Evolutionary conservation across 352 stramenopile species (phyloP).

Genomic region (Phytophthora pinifolia): DNA sequence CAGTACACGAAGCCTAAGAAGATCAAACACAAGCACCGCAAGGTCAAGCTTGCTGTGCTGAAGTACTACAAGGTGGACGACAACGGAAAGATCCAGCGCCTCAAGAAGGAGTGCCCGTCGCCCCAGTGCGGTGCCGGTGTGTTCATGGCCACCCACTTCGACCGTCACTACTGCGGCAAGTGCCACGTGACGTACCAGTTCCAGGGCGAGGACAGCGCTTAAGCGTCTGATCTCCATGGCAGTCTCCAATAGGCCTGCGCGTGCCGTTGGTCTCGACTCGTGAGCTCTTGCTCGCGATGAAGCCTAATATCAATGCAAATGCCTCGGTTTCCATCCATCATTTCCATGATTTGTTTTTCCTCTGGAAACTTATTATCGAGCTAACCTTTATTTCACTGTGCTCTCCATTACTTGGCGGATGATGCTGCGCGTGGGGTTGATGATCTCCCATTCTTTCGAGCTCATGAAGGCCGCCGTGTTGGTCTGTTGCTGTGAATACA

Average conservation of each 20-base stretch:
- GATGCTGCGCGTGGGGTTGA: conserved; percentile 53
- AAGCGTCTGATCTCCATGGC: conserved; percentile 29
- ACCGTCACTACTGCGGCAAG: conserved; percentile 99
- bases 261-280: conserved; percentile 10
- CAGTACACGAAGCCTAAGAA: conserved; percentile 99
- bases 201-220: conserved; percentile 73
- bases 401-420: conserved; percentile 55
- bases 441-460: conserved; percentile 68
- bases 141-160: conserved; percentile 99
- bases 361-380: too few species aligned
- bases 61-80: conserved; percentile 98
- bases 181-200: conserved; percentile 97
- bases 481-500: conserved; percentile 55
- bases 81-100: conserved; percentile 96
- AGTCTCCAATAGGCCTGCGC: conserved; percentile 23
- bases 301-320: conserved; percentile 40
- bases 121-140: conserved; percentile 95
- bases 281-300: neutral
- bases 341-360: too few species aligned
- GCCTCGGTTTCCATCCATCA: conserved; percentile 41
- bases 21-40: conserved; percentile 96
- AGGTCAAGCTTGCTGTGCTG: conserved; percentile 96
- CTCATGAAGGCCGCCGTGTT: conserved; percentile 54
- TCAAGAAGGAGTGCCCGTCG: conserved; percentile 97
- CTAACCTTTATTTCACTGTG: conserved; percentile 23